These are phyloP conservation scores for Nicotiana rustica DNA, from an alignment of 305 asterid species.

Conservation along the genomic window DNA sequence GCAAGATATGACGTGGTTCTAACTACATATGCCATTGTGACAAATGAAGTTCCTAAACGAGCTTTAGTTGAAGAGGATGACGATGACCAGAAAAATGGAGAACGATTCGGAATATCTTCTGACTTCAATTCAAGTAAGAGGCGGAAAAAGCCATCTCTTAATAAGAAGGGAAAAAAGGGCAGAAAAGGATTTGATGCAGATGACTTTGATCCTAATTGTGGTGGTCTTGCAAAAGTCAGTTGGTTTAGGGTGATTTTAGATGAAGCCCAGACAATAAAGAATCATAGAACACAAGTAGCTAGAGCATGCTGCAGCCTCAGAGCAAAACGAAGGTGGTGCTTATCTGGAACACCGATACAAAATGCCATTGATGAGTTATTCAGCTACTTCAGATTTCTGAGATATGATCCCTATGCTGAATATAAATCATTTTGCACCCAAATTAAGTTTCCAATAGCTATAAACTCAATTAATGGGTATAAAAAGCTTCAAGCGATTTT, in stretches of 20 bases:
- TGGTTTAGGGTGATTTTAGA: conserved; percentile 97
- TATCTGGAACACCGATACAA: conserved; percentile 99
- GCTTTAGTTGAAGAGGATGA: conserved; percentile 87
- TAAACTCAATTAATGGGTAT: conserved; percentile 78
- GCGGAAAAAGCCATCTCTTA: conserved; percentile 58
- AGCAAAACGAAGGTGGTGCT: conserved; percentile 98
- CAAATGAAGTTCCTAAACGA: conserved; percentile 91
- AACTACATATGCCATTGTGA: conserved; percentile 93
- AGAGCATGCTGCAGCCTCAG: conserved; percentile 98
- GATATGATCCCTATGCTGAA: conserved; percentile 86
- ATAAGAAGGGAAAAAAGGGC: conserved; percentile 75
- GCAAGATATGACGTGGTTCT: conserved; percentile 87
- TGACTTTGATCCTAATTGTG: conserved; percentile 70
- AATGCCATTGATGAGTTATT: conserved; percentile 89
- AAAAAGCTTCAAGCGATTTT: conserved; percentile 82
- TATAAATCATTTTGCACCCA: conserved; percentile 68
- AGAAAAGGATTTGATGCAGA: conserved; percentile 58
- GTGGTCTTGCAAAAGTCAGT: conserved; percentile 85
- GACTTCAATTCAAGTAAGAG: conserved; percentile 69
- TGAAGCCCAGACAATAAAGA: conserved; percentile 96
- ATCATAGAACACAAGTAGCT: conserved; percentile 96
- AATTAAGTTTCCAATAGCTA: conserved; percentile 73
- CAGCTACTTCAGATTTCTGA: conserved; percentile 98
- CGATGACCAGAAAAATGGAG: conserved; percentile 73
- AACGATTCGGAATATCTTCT: conserved; percentile 72